Evolutionary conservation across 257 asterid species (phyloP).

Genomic region (Solanum habrochaites): DNA sequence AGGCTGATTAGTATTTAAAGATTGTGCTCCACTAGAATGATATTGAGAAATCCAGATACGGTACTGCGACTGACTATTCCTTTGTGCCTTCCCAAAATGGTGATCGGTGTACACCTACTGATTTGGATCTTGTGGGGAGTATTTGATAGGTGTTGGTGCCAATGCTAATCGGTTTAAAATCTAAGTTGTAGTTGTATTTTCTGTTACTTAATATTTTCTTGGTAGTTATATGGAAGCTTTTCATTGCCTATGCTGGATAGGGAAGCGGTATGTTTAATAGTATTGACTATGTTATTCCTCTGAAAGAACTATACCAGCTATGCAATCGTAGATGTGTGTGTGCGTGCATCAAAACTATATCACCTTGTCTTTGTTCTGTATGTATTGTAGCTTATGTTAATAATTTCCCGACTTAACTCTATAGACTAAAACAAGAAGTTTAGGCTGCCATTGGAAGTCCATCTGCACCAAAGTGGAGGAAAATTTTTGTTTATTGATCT

Average conservation of each 20-base stretch:
- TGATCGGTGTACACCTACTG: conserved; percentile 65
- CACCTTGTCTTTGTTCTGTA: not conserved
- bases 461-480: not conserved
- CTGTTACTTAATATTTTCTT: not conserved
- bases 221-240: not conserved
- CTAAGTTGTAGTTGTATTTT: not conserved
- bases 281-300: not conserved
- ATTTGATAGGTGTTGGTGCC: not conserved
- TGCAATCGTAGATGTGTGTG: not conserved
- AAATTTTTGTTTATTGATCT: not conserved
- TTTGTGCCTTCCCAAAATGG: conserved; percentile 42
- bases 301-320: not conserved
- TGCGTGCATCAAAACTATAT: not conserved
- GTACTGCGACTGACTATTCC: conserved; percentile 34
- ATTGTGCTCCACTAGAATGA: not conserved
- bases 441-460: not conserved
- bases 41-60: conserved; percentile 29
- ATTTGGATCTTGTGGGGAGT: conserved; percentile 80
- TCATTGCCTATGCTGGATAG: not conserved
- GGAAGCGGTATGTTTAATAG: not conserved
- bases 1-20: not conserved
- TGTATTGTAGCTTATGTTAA: not conserved
- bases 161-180: not conserved
- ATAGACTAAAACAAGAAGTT: not conserved
- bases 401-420: not conserved